phyloP scores from a whole-genome alignment of 257 asterid species.

The Petunia secreta region DNA sequence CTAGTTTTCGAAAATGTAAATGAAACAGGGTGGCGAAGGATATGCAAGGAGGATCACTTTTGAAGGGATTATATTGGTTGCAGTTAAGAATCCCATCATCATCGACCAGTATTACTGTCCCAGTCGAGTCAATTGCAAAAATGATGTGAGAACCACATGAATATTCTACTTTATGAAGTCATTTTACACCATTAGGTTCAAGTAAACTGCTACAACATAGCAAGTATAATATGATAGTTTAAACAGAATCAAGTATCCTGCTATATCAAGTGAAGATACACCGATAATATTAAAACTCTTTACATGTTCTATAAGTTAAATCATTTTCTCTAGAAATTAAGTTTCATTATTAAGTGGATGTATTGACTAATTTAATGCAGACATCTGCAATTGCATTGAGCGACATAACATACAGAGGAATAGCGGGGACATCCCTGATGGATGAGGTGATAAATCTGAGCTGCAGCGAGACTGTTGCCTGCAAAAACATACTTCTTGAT shows the following conservation, averaged over 20 bases:
- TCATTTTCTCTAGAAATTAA: not conserved
- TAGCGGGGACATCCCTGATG: slow-evolving; percentile 58
- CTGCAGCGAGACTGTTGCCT: slow-evolving; percentile 52
- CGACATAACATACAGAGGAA: slow-evolving; percentile 50
- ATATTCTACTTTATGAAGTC: not conserved
- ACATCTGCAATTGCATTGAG: slow-evolving; percentile 55
- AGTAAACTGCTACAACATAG: no score
- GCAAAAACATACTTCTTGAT: slow-evolving; percentile 46
- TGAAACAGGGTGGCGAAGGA: slow-evolving; percentile 65
- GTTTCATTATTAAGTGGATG: not conserved
- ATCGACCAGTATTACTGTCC: slow-evolving; percentile 74
- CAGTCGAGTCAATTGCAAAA: slow-evolving; percentile 53
- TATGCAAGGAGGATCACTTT: slow-evolving; percentile 61
- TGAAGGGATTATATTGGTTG: slow-evolving; percentile 50
- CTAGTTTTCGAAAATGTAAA: not conserved
- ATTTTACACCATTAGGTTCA: no score
- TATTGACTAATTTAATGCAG: slow-evolving; percentile 38
- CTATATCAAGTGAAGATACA: no score
- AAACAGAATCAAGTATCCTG: no score
- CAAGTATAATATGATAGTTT: no score
- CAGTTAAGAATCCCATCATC: slow-evolving; percentile 58
- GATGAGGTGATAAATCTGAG: slow-evolving; percentile 49
- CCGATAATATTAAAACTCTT: no score
- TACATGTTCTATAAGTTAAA: no score
- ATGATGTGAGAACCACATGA: slow-evolving; percentile 38